phyloP scores from a whole-genome alignment of 345 rosid species.

The Lepidium aucheri region DNA sequence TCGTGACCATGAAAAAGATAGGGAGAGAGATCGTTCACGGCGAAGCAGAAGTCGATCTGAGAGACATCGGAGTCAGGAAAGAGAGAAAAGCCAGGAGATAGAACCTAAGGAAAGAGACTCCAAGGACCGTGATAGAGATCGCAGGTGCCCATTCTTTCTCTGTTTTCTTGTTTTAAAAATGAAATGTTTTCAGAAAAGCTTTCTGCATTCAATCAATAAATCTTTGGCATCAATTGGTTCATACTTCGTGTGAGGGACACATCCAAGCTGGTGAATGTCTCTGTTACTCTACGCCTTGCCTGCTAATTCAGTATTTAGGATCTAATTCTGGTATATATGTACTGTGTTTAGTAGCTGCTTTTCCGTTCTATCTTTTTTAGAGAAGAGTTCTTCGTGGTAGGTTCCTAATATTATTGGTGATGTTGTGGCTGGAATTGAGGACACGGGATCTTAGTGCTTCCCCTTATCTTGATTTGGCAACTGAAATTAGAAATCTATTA shows the following conservation, averaged over 20 bases:
- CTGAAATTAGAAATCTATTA: slow-evolving; percentile 17
- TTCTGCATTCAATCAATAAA: background rate
- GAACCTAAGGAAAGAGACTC: slow-evolving; percentile 43
- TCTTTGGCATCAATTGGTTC: background rate
- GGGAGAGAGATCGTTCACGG: slow-evolving; percentile 40
- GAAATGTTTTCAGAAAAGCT: background rate
- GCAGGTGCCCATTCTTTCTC: slow-evolving; percentile 44
- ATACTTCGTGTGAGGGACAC: background rate
- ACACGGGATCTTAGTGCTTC: slow-evolving; percentile 15
- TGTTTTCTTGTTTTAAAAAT: background rate
- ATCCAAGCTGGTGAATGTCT: slow-evolving; percentile 3
- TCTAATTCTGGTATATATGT: background rate
- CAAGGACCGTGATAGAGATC: slow-evolving; percentile 62
- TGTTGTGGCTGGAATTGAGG: slow-evolving; percentile 6
- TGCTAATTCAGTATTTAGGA: background rate
- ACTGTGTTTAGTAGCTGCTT: background rate
- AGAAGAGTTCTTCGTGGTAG: background rate
- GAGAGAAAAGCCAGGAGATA: slow-evolving; percentile 47
- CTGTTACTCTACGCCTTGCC: background rate
- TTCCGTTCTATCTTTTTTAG: background rate
- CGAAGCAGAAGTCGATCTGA: slow-evolving; percentile 57
- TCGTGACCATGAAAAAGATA: slow-evolving; percentile 36
- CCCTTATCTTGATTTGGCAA: slow-evolving; percentile 7
- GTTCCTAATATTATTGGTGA: background rate
- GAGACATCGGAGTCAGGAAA: slow-evolving; percentile 50